These are phyloP conservation scores for Arctium minus DNA, from an alignment of 129 eudicot species.

Conservation along the genomic window DNA sequence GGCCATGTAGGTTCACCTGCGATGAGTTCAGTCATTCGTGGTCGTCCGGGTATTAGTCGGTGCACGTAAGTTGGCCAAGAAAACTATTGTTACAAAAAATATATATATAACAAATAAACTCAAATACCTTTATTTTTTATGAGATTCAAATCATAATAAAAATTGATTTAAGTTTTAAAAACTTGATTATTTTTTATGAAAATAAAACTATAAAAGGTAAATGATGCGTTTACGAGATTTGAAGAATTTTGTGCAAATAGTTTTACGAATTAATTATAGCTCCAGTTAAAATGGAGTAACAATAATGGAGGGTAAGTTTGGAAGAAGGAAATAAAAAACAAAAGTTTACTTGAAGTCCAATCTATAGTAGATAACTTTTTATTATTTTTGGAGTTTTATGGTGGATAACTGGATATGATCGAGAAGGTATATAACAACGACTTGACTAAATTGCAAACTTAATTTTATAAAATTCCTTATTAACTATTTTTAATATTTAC, in stretches of 20 bases:
- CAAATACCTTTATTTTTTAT: too few relatives aligned
- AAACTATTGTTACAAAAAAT: too few relatives aligned
- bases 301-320: background rate
- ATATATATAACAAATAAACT: too few relatives aligned
- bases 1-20: too few relatives aligned
- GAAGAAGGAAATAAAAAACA: background rate
- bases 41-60: too few relatives aligned
- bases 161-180: too few relatives aligned
- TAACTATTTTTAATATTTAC: background rate
- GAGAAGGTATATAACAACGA: conserved; percentile 4
- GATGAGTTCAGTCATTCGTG: too few relatives aligned
- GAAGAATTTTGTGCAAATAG: background rate
- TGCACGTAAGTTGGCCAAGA: too few relatives aligned
- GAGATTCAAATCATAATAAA: too few relatives aligned
- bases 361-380: background rate
- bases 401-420: background rate
- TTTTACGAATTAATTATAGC: background rate
- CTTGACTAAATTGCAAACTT: conserved; percentile 1
- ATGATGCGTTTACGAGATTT: background rate
- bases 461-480: background rate
- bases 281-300: conserved; percentile 3
- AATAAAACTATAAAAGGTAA: background rate
- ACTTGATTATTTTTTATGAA: background rate
- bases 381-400: background rate
- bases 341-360: background rate